Conservation (phyloP, 768 basidiomycete species). For the Tephrocybe sp. region DNA sequence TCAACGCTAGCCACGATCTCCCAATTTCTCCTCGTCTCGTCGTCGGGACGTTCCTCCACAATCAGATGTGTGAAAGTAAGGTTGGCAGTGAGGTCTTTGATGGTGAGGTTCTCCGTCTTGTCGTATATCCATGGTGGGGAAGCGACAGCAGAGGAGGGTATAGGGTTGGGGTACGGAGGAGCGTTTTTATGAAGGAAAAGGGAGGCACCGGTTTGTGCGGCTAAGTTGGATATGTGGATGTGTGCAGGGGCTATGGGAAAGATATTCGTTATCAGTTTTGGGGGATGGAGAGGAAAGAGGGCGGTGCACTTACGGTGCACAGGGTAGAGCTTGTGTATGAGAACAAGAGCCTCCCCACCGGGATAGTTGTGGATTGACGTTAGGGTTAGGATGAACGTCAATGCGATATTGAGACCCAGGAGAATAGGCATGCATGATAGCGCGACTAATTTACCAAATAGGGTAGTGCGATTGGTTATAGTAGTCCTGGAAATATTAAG, state of each 20-base stretch:
- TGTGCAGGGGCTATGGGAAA: constrained; percentile 29
- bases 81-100: constrained; percentile 35
- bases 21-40: constrained; percentile 35
- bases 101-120: constrained; percentile 70
- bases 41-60: constrained; percentile 39
- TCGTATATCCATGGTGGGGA: constrained; percentile 62
- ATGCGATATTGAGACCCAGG: constrained; percentile 50
- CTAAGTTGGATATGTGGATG: constrained; percentile 81
- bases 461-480: constrained; percentile 43
- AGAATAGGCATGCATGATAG: constrained; percentile 44
- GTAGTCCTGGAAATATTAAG: constrained; percentile 34
- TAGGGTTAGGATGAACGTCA: constrained; percentile 50
- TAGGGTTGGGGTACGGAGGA: constrained; percentile 40
- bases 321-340: constrained; percentile 55
- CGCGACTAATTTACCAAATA: constrained; percentile 39
- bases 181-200: constrained; percentile 76
- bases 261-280: background rate
- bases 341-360: constrained; percentile 70
- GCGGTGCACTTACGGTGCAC: constrained; percentile 18
- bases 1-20: constrained; percentile 36
- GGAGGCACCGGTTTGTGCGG: constrained; percentile 87
- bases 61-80: constrained; percentile 60
- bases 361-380: constrained; percentile 84
- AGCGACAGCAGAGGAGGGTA: constrained; percentile 10
- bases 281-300: background rate